These are phyloP conservation scores for Trichoderma brevicompactum DNA, from an alignment of 2,329 filamentous ascomycete genomes.

Conservation along the genomic window DNA sequence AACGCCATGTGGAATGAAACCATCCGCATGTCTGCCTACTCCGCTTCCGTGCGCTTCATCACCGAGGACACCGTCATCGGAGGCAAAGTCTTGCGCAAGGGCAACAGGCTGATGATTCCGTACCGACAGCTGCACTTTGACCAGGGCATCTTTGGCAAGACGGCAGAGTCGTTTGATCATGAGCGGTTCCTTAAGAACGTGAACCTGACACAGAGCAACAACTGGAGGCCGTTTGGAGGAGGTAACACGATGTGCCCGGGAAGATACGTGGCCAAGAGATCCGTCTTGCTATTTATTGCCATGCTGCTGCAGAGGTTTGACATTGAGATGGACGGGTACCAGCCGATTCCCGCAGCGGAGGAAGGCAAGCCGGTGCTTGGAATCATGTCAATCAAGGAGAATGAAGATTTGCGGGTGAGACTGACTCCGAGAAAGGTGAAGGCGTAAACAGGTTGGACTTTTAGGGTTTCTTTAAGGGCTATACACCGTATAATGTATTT, in stretches of 20 bases:
- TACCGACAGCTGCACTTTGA: slow-evolving; percentile 37
- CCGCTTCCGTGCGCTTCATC: slow-evolving; percentile 36
- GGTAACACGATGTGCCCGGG: slow-evolving; percentile 39
- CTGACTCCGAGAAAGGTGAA: not conserved
- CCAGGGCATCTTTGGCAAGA: slow-evolving; percentile 30
- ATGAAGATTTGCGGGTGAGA: not conserved
- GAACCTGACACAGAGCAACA: slow-evolving; percentile 29
- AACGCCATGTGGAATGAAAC: slow-evolving; percentile 38
- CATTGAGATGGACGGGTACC: slow-evolving; percentile 2
- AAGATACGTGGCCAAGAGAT: slow-evolving; percentile 32
- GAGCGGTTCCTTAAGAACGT: slow-evolving; percentile 31
- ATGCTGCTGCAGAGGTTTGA: slow-evolving; percentile 34
- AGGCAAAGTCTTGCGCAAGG: slow-evolving; percentile 35
- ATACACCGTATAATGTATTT: too few species aligned
- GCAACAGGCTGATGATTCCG: slow-evolving; percentile 38
- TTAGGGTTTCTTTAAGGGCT: not conserved
- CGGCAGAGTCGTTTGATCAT: slow-evolving; percentile 29
- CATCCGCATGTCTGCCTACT: slow-evolving; percentile 32
- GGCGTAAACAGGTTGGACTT: not conserved
- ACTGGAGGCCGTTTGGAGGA: slow-evolving; percentile 38
- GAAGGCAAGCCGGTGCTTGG: slow-evolving; percentile 13
- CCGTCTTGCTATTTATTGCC: slow-evolving; percentile 33
- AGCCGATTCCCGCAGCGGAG: not conserved
- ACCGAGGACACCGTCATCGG: slow-evolving; percentile 35
- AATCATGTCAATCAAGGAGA: slow-evolving; percentile 2